phyloP scores from a whole-genome alignment of 805 yeast genomes.

The Candida schatavii region DNA sequence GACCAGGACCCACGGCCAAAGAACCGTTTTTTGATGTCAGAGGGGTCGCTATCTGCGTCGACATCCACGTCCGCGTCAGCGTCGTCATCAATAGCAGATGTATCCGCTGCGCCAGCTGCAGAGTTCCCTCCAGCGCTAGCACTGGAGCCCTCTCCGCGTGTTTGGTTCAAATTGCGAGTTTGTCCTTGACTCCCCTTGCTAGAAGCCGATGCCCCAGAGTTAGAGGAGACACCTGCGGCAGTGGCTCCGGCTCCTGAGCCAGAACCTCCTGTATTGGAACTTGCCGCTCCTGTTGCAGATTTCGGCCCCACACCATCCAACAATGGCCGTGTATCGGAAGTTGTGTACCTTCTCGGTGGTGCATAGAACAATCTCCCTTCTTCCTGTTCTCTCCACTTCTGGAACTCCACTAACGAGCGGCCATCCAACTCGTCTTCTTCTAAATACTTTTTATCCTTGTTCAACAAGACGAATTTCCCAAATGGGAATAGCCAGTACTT shows the following conservation, averaged over 20 bases:
- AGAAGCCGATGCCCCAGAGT: conserved; percentile 22
- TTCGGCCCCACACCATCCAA: conserved; percentile 22
- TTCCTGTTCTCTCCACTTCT: conserved; percentile 79
- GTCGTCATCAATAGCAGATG: conserved; percentile 8
- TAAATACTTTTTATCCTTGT: conserved; percentile 74
- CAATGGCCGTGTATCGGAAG: conserved; percentile 34
- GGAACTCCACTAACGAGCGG: conserved; percentile 76
- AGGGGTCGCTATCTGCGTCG: conserved; percentile 12
- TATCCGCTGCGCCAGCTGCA: conserved; percentile 16
- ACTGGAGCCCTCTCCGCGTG: too few relatives aligned
- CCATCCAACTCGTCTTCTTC: conserved; percentile 90
- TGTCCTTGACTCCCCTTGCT: not conserved
- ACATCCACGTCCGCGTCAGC: conserved; percentile 12
- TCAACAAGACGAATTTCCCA: conserved; percentile 81
- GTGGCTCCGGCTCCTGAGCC: not conserved
- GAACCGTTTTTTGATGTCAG: conserved; percentile 49
- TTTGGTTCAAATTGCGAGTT: conserved; percentile 5
- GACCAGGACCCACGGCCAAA: conserved; percentile 96
- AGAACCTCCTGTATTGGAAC: not conserved
- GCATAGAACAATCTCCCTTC: conserved; percentile 80
- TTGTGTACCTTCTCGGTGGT: conserved; percentile 49
- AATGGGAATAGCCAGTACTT: conserved; percentile 79
- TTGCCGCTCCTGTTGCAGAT: not conserved
- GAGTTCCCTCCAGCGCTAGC: conserved; percentile 12
- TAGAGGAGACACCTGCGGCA: conserved; percentile 21